phyloP scores from a whole-genome alignment of 768 basidiomycete species.

The Pholiota molesta region DNA sequence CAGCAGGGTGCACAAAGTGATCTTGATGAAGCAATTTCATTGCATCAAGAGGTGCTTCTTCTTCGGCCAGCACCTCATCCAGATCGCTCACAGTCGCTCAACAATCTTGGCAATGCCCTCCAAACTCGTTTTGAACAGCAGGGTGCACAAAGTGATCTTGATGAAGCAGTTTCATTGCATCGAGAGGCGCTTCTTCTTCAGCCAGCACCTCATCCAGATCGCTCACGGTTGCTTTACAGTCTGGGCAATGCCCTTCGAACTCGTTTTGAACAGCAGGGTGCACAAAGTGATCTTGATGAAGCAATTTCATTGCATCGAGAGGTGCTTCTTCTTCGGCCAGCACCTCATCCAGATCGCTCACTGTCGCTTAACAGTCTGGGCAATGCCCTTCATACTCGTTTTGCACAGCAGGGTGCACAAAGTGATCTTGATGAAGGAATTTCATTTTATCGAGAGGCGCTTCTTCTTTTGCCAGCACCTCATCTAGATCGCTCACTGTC shows the following conservation, averaged over 20 bases:
- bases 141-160: not conserved
- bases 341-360: not conserved
- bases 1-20: not conserved
- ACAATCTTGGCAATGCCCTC: not conserved
- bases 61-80: not conserved
- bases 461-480: not conserved
- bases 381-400: not conserved
- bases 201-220: not conserved
- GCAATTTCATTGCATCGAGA: not conserved
- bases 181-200: not conserved
- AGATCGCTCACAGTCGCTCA: not conserved
- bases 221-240: not conserved
- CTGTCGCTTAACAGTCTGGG: not conserved
- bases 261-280: too few species aligned
- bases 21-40: constrained; percentile 7
- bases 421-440: too few species aligned
- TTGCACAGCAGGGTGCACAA: too few species aligned
- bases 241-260: too few species aligned
- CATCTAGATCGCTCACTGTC: not conserved
- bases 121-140: not conserved
- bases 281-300: not conserved
- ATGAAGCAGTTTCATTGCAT: not conserved
- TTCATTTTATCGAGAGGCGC: too few species aligned
- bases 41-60: constrained; percentile 4
- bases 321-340: not conserved